Evolutionary conservation across 345 rosid genomes (phyloP).

Genomic region (Microthlaspi erraticum): DNA sequence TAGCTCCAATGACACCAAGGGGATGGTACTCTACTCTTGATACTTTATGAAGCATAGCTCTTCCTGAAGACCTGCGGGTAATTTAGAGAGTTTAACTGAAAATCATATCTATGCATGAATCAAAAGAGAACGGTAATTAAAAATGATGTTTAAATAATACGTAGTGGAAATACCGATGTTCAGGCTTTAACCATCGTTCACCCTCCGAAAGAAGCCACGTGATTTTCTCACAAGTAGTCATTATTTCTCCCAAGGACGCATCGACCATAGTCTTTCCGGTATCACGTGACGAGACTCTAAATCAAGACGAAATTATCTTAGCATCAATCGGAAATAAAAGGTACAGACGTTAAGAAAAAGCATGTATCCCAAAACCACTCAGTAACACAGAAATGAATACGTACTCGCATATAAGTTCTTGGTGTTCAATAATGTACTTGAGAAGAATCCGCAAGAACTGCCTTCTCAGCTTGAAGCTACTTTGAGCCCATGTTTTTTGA

Average conservation of each 20-base stretch:
- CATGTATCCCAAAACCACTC: slow-evolving; percentile 8
- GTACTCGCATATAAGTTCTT: slow-evolving; percentile 98
- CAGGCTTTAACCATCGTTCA: slow-evolving; percentile 96
- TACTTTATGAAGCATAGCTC: slow-evolving; percentile 94
- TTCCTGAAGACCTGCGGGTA: slow-evolving; percentile 77
- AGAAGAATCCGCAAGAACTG: slow-evolving; percentile 91
- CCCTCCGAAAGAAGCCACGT: slow-evolving; percentile 99
- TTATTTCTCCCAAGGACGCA: slow-evolving; percentile 96
- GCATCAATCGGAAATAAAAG: background rate
- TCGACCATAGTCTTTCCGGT: slow-evolving; percentile 99
- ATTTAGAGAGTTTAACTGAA: slow-evolving; percentile 9
- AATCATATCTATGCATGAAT: background rate
- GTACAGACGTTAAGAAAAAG: slow-evolving; percentile 16
- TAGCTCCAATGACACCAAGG: slow-evolving; percentile 94
- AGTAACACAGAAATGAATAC: slow-evolving; percentile 36
- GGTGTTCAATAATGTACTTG: slow-evolving; percentile 89
- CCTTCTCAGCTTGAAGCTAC: slow-evolving; percentile 94
- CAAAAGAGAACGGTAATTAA: background rate
- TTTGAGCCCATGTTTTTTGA: slow-evolving; percentile 86
- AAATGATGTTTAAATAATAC: background rate
- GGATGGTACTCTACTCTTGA: slow-evolving; percentile 94
- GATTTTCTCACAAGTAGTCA: slow-evolving; percentile 99
- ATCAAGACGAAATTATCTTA: slow-evolving; percentile 27
- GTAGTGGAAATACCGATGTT: slow-evolving; percentile 58
- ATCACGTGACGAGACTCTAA: slow-evolving; percentile 92